Evolutionary conservation across 2,329 filamentous ascomycete genomes (phyloP).

Genomic region (Stagonosporopsis chrysanthemi): DNA sequence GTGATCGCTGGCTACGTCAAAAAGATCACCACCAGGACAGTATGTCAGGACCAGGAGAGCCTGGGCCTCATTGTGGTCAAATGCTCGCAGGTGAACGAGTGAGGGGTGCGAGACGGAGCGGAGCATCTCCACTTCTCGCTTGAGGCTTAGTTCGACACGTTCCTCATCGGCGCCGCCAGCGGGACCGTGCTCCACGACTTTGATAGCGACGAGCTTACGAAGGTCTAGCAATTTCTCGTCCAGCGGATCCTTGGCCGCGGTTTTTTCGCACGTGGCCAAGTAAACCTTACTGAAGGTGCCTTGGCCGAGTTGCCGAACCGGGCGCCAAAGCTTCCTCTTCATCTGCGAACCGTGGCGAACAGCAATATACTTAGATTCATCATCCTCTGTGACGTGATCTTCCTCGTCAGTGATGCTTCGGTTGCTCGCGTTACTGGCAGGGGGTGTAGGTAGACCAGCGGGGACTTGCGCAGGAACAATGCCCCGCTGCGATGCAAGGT

Average conservation of each 20-base stretch:
- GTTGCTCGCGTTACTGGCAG: constrained; percentile 72
- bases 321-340: constrained; percentile 80
- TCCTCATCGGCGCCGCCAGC: constrained; percentile 93
- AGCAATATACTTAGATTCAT: constrained; percentile 55
- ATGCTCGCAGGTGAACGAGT: constrained; percentile 88
- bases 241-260: constrained; percentile 50
- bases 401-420: constrained; percentile 64
- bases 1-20: constrained; percentile 83
- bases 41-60: constrained; percentile 89
- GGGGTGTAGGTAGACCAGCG: constrained; percentile 71
- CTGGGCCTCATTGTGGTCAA: constrained; percentile 82
- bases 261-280: constrained; percentile 81
- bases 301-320: constrained; percentile 81
- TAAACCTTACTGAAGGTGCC: constrained; percentile 96
- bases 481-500: constrained; percentile 80
- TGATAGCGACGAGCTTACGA: constrained; percentile 90
- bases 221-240: constrained; percentile 64
- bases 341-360: constrained; percentile 66
- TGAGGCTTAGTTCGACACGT: constrained; percentile 89
- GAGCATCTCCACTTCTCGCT: constrained; percentile 94
- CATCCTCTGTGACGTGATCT: constrained; percentile 54
- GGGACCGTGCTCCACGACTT: constrained; percentile 93
- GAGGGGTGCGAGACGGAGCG: constrained; percentile 87
- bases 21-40: constrained; percentile 92
- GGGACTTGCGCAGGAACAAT: constrained; percentile 65